These are phyloP conservation scores for Phytophthora tentaculata DNA, from an alignment of 352 stramenopile genomes.

Conservation along the genomic window DNA sequence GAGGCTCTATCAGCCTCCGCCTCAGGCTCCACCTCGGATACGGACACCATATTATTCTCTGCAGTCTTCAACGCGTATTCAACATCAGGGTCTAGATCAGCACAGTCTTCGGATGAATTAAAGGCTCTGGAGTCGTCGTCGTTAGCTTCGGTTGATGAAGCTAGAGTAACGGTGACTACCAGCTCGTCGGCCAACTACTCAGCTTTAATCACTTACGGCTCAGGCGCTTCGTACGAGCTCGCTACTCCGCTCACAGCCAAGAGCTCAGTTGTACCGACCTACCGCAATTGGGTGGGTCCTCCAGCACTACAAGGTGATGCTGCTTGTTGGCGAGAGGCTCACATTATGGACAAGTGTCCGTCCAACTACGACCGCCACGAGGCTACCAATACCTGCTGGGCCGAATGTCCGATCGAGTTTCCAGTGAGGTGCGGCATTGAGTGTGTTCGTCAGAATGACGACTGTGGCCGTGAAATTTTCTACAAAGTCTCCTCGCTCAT, in stretches of 20 bases:
- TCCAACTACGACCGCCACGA: slow-evolving; percentile 43
- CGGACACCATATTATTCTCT: slow-evolving; percentile 15
- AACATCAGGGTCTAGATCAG: slow-evolving; percentile 2
- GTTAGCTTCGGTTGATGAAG: slow-evolving; percentile 3
- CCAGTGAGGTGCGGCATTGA: slow-evolving; percentile 43
- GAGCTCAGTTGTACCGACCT: slow-evolving; percentile 27
- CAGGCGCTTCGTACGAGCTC: slow-evolving; percentile 22
- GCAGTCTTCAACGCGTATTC: slow-evolving; percentile 15
- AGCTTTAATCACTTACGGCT: slow-evolving; percentile 19
- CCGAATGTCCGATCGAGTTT: slow-evolving; percentile 49
- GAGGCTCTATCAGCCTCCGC: slow-evolving; percentile 11
- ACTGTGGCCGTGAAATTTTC: slow-evolving; percentile 43
- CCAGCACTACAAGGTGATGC: slow-evolving; percentile 7
- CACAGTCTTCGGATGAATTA: not conserved
- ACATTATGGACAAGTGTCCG: slow-evolving; percentile 43
- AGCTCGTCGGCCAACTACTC: slow-evolving; percentile 27
- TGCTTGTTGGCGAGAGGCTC: slow-evolving; percentile 31
- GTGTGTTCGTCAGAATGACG: slow-evolving; percentile 42
- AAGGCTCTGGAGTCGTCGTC: not conserved
- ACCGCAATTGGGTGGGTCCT: slow-evolving; percentile 46
- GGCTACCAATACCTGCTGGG: slow-evolving; percentile 56
- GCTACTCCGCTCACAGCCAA: slow-evolving; percentile 27
- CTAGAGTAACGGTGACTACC: slow-evolving; percentile 16
- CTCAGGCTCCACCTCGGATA: not conserved
- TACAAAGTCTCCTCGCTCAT: slow-evolving; percentile 40